Percentiles rank a stretch among this genome's conserved stretches.
Evolutionary conservation across 2,329 filamentous ascomycete genomes (phyloP).

Genomic region (Didymosphaeria variabile): DNA sequence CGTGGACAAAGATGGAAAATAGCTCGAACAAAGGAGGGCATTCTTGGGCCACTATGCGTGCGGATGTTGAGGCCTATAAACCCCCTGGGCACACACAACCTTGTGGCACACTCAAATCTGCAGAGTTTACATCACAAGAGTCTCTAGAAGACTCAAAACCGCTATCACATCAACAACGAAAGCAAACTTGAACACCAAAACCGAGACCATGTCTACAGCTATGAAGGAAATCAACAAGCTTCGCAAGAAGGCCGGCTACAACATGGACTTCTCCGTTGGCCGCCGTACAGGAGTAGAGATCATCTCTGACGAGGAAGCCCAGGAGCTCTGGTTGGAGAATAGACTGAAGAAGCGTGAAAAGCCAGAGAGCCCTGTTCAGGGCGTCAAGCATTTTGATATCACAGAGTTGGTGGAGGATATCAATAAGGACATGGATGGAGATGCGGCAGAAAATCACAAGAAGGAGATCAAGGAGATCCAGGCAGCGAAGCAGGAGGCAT

Average conservation of each 20-base stretch:
- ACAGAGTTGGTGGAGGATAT: background rate
- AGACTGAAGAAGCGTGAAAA: background rate
- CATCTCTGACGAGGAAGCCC: background rate
- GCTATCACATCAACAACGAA: background rate
- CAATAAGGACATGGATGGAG: background rate
- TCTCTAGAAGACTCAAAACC: background rate
- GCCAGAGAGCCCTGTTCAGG: background rate
- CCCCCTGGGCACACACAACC: background rate
- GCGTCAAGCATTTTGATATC: background rate
- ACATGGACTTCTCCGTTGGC: background rate
- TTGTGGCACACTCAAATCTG: background rate
- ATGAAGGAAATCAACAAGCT: too few relatives aligned
- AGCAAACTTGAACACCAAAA: background rate
- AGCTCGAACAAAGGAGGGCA: background rate
- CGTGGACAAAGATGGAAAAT: background rate
- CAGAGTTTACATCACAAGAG: background rate
- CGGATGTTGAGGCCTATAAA: background rate
- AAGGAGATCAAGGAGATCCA: background rate
- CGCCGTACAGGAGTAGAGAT: background rate
- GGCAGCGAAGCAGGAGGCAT: background rate
- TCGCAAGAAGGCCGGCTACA: background rate
- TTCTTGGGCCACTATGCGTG: background rate
- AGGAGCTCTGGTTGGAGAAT: background rate
- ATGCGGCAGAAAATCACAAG: background rate
- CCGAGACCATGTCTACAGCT: too few relatives aligned